Evolutionary conservation across 1,284 basidiomycete species (phyloP), one percentile per base, ranked within the genome.

Genomic region (Fomitiporia mediterranea): DNA sequence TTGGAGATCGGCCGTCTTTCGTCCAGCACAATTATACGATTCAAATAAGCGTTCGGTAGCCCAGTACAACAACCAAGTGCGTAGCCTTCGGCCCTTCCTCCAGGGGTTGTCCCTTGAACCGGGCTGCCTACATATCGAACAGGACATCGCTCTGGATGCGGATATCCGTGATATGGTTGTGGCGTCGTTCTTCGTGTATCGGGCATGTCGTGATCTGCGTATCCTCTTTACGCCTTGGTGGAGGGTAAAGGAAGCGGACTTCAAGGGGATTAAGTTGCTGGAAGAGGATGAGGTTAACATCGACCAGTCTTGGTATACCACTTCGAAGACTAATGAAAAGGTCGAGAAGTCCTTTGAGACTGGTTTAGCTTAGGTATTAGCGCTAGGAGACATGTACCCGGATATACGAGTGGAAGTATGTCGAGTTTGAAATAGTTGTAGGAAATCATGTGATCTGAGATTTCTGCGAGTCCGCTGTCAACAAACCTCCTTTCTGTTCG

Each of bases 1-100:
- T 8, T 53, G 52, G 52, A 9, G 42, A 23, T 53, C 52, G 9
- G 52, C 52, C 15, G 52, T 53, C 40, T 53, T 53, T 23, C 38
- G 52, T 21, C 39, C 52, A n/a, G 25, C 40, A 4, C 52, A 53
- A 42, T 11, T 53, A 7, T 53, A 35, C 40, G 52, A 53, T 21
- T 44, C 52, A 9, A 4, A 28, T 5, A 15, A 19, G 7, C 27
- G 30, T 28, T 32, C 40, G 4, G 40, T 53, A 13, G 52, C 52
- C 4, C 23, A 30, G 19, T 53, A 3, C 40, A 43, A 4, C 1
- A 21, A 23, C 9, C 23, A 34, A 27, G 39, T 32, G 3, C 38
- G 25, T 3, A 27, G 17, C 30, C 28, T 53, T 8, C 25, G 34
- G 21, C 28, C 40, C n/a, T 7, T 11, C 27, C 15, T 11, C 6